These are phyloP conservation scores for Daucus carota DNA, from an alignment of 129 eudicot species.

Conservation along the genomic window DNA sequence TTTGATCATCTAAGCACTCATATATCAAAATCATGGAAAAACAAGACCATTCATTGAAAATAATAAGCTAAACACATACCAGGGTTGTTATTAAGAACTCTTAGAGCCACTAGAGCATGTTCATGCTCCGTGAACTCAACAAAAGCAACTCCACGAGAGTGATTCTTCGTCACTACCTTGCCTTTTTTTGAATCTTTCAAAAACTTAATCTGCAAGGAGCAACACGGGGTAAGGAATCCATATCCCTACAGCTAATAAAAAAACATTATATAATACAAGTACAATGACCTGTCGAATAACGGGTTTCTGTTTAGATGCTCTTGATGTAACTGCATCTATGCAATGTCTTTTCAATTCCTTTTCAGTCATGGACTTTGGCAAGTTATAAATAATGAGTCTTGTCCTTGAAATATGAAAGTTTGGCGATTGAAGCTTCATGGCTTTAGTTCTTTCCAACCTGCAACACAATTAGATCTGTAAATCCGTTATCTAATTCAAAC, in stretches of 20 bases:
- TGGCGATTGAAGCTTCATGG: constrained; percentile 70
- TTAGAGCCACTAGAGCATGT: constrained; percentile 91
- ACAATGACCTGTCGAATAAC: constrained; percentile 64
- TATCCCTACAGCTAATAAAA: no score
- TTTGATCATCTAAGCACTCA: background rate
- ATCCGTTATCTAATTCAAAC: background rate
- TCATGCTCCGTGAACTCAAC: constrained; percentile 86
- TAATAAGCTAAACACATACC: constrained; percentile 33
- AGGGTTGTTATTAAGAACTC: constrained; percentile 96
- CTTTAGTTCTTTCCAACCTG: constrained; percentile 86
- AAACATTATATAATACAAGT: constrained; percentile 1
- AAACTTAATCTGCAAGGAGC: constrained; percentile 57
- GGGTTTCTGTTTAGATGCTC: constrained; percentile 87
- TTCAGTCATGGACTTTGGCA: constrained; percentile 80
- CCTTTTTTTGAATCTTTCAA: constrained; percentile 62
- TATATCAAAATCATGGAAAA: constrained; percentile 1
- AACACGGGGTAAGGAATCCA: background rate
- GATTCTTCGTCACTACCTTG: constrained; percentile 47
- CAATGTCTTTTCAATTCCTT: constrained; percentile 60
- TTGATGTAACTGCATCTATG: constrained; percentile 72
- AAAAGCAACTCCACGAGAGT: constrained; percentile 94
- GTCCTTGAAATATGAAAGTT: constrained; percentile 90
- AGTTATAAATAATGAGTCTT: constrained; percentile 77
- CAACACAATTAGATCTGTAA: constrained; percentile 8
- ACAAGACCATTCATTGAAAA: background rate